A percentile compares a stretch with the other conserved stretches of the same genome.
phyloP scores from a whole-genome alignment of 345 rosid genomes.

The Camelina sativa region DNA sequence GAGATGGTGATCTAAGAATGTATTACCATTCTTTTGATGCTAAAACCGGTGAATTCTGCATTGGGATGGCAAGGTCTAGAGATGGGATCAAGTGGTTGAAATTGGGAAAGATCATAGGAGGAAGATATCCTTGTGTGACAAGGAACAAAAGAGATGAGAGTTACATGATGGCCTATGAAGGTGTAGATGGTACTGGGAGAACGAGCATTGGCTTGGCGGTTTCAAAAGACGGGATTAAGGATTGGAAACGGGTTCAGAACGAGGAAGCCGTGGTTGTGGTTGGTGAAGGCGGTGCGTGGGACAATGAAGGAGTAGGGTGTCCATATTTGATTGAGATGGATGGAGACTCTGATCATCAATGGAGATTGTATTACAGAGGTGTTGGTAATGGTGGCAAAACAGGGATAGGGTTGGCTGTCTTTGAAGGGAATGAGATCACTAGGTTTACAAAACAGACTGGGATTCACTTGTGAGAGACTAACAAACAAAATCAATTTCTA shows the following conservation, averaged over 20 bases:
- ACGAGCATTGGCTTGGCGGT: conserved; percentile 66
- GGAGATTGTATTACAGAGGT: conserved; percentile 81
- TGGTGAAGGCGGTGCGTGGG: conserved; percentile 63
- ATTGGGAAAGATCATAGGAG: conserved; percentile 69
- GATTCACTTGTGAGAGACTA: conserved; percentile 49
- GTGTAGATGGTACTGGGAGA: conserved; percentile 53
- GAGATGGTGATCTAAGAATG: conserved; percentile 72
- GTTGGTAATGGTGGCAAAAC: conserved; percentile 61
- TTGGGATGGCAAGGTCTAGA: conserved; percentile 83
- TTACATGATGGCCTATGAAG: conserved; percentile 80
- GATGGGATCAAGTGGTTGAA: conserved; percentile 86
- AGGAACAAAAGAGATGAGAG: conserved; percentile 63
- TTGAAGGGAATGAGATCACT: conserved; percentile 52
- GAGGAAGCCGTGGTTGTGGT: conserved; percentile 52
- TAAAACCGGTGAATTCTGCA: conserved; percentile 50
- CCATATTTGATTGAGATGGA: conserved; percentile 75
- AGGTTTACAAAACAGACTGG: conserved; percentile 64
- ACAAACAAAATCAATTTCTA: background rate
- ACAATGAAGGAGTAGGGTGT: conserved; percentile 63
- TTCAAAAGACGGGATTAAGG: conserved; percentile 64
- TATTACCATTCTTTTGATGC: conserved; percentile 81
- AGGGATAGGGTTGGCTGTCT: conserved; percentile 75
- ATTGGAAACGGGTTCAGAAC: conserved; percentile 58
- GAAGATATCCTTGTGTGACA: conserved; percentile 62
- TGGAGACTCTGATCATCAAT: conserved; percentile 55